phyloP scores from a whole-genome alignment of 2,329 filamentous ascomycete genomes.

The Trichoderma aggressivum region DNA sequence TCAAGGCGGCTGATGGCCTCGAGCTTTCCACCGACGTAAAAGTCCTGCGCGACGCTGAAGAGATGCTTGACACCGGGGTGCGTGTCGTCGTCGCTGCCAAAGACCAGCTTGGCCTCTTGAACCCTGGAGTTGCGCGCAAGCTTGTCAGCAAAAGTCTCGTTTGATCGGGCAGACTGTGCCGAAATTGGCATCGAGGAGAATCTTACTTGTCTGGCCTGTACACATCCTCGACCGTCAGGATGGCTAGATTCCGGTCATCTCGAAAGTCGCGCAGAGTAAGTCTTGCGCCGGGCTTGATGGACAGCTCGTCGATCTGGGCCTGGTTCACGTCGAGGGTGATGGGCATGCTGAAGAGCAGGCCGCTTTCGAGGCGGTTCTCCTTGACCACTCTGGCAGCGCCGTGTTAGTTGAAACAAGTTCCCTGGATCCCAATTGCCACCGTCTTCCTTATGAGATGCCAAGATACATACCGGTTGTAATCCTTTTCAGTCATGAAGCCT shows the following conservation, averaged over 20 bases:
- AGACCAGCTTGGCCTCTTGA: slow-evolving; percentile 90
- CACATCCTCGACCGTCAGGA: slow-evolving; percentile 91
- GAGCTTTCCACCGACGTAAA: slow-evolving; percentile 93
- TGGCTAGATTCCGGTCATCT: slow-evolving; percentile 93
- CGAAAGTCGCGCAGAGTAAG: slow-evolving; percentile 91
- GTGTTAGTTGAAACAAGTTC: background rate
- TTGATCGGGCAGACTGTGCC: background rate
- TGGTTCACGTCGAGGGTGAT: slow-evolving; percentile 87
- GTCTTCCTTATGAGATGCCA: background rate
- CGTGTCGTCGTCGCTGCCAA: slow-evolving; percentile 83
- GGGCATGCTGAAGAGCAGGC: slow-evolving; percentile 92
- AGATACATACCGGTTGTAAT: slow-evolving; percentile 78
- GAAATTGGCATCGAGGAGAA: background rate
- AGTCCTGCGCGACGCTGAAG: slow-evolving; percentile 74
- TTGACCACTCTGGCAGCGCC: slow-evolving; percentile 69
- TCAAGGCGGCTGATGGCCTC: slow-evolving; percentile 92
- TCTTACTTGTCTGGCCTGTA: slow-evolving; percentile 92
- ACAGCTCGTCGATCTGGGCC: slow-evolving; percentile 68
- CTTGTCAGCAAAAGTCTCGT: background rate
- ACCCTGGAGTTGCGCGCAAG: slow-evolving; percentile 49
- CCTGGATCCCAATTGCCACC: background rate
- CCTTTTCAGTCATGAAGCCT: slow-evolving; percentile 97
- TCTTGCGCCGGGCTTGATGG: slow-evolving; percentile 75
- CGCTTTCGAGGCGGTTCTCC: slow-evolving; percentile 80
- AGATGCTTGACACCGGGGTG: slow-evolving; percentile 94